These are phyloP conservation scores for Cornus florida DNA, from an alignment of 148 eudicot species.

Conservation along the genomic window DNA sequence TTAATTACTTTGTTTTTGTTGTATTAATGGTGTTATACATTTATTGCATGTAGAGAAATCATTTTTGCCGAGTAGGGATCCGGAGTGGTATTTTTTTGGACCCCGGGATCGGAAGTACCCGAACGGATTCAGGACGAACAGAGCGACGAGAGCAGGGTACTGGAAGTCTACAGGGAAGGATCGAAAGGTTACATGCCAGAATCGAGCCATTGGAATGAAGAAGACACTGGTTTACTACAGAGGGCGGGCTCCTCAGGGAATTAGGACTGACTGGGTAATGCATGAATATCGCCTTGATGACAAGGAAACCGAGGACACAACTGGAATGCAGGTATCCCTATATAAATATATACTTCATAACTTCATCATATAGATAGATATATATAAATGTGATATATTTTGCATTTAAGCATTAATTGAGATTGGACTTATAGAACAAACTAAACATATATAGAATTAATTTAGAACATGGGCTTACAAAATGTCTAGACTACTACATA, in stretches of 20 bases:
- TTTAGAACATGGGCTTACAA: no score
- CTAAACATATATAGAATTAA: no score
- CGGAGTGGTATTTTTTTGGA: slow-evolving; percentile 82
- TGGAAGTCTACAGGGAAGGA: slow-evolving; percentile 87
- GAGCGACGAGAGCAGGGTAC: slow-evolving; percentile 76
- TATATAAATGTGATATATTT: no score
- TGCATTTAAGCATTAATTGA: neutral
- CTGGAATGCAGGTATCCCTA: slow-evolving; percentile 53
- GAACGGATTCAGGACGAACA: slow-evolving; percentile 68
- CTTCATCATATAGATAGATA: no score
- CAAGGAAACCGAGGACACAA: slow-evolving; percentile 46
- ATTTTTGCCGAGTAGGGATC: slow-evolving; percentile 71
- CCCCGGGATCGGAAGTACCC: slow-evolving; percentile 79
- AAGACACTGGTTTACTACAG: slow-evolving; percentile 48
- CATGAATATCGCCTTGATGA: slow-evolving; percentile 56
- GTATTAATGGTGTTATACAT: no score
- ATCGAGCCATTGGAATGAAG: slow-evolving; percentile 51
- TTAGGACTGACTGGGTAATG: slow-evolving; percentile 52
- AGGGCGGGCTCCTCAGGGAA: slow-evolving; percentile 48
- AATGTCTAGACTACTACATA: no score
- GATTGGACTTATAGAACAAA: no score
- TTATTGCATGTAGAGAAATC: slow-evolving; percentile 49
- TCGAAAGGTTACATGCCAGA: slow-evolving; percentile 51
- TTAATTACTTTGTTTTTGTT: no score
- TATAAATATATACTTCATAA: neutral